Percentiles rank a stretch among this genome's conserved stretches.
phyloP scores from a whole-genome alignment of 345 rosid genomes.

The Kernera saxatilis region DNA sequence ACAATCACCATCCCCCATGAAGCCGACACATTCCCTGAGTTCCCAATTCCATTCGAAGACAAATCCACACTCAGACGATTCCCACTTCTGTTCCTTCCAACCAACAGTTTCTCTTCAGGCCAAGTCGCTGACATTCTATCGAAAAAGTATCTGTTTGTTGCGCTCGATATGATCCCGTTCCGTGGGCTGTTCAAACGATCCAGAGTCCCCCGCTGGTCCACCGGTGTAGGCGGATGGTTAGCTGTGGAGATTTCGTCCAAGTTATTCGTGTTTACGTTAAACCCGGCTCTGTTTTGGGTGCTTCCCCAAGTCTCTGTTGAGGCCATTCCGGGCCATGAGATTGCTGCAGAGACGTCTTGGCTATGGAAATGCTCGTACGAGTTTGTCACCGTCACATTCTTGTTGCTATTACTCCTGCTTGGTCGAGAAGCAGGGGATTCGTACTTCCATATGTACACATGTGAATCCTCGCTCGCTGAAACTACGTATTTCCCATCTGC shows the following conservation, averaged over 20 bases:
- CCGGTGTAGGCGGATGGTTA: constrained; percentile 84
- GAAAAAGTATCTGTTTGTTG: constrained; percentile 75
- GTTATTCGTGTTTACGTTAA: constrained; percentile 23
- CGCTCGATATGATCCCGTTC: constrained; percentile 73
- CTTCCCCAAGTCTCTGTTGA: constrained; percentile 20
- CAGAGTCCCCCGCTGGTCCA: constrained; percentile 43
- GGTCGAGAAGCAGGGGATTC: constrained; percentile 74
- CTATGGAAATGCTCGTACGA: constrained; percentile 86
- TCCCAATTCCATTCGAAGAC: constrained; percentile 33
- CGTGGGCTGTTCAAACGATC: constrained; percentile 49
- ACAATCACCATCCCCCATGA: constrained; percentile 92
- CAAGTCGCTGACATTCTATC: constrained; percentile 89
- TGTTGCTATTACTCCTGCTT: constrained; percentile 56
- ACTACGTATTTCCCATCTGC: constrained; percentile 77
- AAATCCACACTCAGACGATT: constrained; percentile 53
- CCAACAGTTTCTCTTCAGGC: constrained; percentile 79
- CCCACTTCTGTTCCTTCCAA: constrained; percentile 43
- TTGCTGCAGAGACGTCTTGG: constrained; percentile 81
- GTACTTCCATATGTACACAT: constrained; percentile 87
- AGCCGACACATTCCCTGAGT: constrained; percentile 38
- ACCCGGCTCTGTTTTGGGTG: constrained; percentile 35
- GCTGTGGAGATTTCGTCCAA: constrained; percentile 53
- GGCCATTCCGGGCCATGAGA: constrained; percentile 81
- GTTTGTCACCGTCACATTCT: constrained; percentile 57
- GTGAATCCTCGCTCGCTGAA: constrained; percentile 96